These are phyloP conservation scores for Fraxinus paxiana DNA, from an alignment of 305 asterid genomes.

Conservation along the genomic window DNA sequence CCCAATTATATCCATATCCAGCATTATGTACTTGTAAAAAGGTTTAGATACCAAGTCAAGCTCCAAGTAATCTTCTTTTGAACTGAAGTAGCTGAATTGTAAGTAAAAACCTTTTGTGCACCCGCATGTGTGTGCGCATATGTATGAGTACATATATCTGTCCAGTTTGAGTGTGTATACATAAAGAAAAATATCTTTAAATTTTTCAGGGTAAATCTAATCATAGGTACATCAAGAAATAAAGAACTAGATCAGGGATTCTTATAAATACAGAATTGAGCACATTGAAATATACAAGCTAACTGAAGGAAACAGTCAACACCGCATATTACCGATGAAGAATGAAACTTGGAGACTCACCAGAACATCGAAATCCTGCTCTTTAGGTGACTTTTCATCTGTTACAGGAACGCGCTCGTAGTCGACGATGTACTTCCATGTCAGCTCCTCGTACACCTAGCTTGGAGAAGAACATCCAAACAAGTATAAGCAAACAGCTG, in stretches of 20 bases:
- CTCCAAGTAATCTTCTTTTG: neutral
- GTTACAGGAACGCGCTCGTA: slow-evolving; percentile 96
- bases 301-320: slow-evolving; percentile 7
- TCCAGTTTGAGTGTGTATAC: neutral
- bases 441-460: slow-evolving; percentile 87
- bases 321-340: slow-evolving; percentile 8
- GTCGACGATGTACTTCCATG: slow-evolving; percentile 74
- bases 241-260: slow-evolving; percentile 7
- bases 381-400: slow-evolving; percentile 96
- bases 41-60: neutral
- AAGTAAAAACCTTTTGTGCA: neutral
- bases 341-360: slow-evolving; percentile 47
- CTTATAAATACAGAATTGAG: neutral
- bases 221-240: neutral
- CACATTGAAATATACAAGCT: slow-evolving; percentile 14
- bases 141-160: neutral
- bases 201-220: neutral
- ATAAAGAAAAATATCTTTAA: neutral
- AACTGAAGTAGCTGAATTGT: neutral
- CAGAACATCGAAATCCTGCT: slow-evolving; percentile 91
- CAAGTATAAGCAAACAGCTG: slow-evolving; percentile 30
- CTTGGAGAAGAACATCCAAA: slow-evolving; percentile 32
- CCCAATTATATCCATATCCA: neutral
- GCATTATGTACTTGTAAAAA: neutral
- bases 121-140: neutral